Percentiles rank a stretch among this genome's conserved stretches.
Conservation (phyloP, 257 asterid species). For the Solanum tacnaense region DNA sequence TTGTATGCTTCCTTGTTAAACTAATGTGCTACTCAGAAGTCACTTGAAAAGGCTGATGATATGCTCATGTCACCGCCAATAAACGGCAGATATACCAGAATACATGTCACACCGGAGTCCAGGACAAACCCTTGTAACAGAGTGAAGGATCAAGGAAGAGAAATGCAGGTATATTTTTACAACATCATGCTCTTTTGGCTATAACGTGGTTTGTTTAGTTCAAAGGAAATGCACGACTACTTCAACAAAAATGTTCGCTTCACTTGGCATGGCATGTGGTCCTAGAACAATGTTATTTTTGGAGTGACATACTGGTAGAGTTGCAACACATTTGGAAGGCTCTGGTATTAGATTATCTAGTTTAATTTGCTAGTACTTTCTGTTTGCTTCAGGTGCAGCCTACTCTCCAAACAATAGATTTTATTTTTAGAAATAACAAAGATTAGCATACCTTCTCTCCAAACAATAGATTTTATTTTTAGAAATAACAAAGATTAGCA, state of each 20-base stretch:
- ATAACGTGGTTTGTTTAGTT: not conserved
- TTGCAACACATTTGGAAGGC: not conserved
- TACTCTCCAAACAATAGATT: not conserved
- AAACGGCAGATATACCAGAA: not conserved
- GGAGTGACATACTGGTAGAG: not conserved
- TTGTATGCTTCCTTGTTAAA: not conserved
- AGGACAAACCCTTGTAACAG: not conserved
- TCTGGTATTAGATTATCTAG: not conserved
- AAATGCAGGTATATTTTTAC: not conserved
- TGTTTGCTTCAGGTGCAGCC: not conserved
- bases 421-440: not conserved
- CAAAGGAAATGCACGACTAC: not conserved
- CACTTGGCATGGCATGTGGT: not conserved
- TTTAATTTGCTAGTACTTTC: not conserved
- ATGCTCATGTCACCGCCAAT: not conserved
- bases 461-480: not conserved
- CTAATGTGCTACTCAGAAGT: not conserved
- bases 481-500: not conserved
- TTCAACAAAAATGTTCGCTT: not conserved
- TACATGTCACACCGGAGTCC: not conserved
- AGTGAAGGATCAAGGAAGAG: not conserved
- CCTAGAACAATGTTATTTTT: not conserved
- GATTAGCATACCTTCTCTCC: not conserved
- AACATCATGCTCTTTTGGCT: not conserved
- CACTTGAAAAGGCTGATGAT: not conserved